Conservation (phyloP, 345 rosid species). For the Bruguiera parviflora region DNA sequence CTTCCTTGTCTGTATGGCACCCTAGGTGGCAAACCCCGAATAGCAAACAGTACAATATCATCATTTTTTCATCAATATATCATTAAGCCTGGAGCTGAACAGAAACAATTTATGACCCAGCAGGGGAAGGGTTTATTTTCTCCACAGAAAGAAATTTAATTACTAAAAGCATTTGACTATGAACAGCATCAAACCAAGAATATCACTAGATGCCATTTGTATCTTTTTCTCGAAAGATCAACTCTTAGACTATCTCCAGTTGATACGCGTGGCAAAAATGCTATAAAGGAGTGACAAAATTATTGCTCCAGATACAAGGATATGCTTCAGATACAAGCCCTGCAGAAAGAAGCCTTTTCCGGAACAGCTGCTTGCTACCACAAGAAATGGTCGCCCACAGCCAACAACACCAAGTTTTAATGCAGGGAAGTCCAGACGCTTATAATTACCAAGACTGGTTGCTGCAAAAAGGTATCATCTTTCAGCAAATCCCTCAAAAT, state of each 20-base stretch:
- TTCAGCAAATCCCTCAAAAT: not conserved
- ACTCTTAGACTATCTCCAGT: not conserved
- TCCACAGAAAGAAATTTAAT: not conserved
- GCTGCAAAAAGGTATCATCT: constrained; percentile 15
- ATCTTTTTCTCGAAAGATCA: not conserved
- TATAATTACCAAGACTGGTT: constrained; percentile 73
- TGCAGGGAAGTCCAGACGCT: constrained; percentile 59
- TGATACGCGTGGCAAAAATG: not conserved
- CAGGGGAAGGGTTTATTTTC: not conserved
- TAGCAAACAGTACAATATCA: not conserved
- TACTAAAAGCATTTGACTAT: not conserved
- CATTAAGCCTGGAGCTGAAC: not conserved
- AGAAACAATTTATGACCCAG: not conserved
- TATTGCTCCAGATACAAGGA: not conserved
- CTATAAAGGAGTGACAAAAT: not conserved
- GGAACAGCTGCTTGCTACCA: constrained; percentile 58
- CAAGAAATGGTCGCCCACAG: constrained; percentile 73
- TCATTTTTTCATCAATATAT: not conserved
- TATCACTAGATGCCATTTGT: too few relatives aligned
- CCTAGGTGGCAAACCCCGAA: not conserved
- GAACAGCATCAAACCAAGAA: not conserved
- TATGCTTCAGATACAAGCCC: constrained; percentile 39
- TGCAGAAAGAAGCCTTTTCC: constrained; percentile 49
- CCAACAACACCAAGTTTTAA: constrained; percentile 74
- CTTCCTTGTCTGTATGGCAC: too few relatives aligned